Evolutionary conservation across 768 basidiomycete species (phyloP), one percentile per base, ranked within the genome.

Genomic region (Gymnopilus dilepis): DNA sequence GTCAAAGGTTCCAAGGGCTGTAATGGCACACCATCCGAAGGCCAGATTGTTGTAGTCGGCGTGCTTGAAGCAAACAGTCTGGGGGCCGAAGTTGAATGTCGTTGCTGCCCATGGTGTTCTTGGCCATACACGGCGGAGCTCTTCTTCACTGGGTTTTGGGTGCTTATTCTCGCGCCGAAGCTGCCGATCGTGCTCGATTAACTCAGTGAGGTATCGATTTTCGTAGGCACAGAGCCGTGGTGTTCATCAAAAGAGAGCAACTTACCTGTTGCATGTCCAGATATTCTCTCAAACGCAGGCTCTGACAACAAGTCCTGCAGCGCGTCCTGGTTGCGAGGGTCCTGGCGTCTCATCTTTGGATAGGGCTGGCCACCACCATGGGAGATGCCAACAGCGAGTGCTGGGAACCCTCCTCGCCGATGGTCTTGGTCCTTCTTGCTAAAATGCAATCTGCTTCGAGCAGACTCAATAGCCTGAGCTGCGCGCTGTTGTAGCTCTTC

Each of bases 21-120:
- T 61, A 17, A 65, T 52, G 15, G 48, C 40, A 47, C 77, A 81
- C 66, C 72, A 69, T 0, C 77, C 76, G 33, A 62, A 69, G 0
- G 75, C 64, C 0, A 73, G 56, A 45, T 81, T 80, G 4, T 47
- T 56, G 22, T 22, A 48, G 41, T 81, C 77, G 0, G 63, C 63
- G 19, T 77, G 77, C 34, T 54, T 47, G 28, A 21, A 45, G 57
- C 60, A 58, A 31, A 13, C 28, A 21, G 43, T 61, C 19, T 22
- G 26, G 11, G 28, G 56, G 3, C 56, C 43, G 28, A 61, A 58
- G 34, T 65, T 65, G 22, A 51, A 54, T 7, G 52, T 48, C 4
- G 51, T 33, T 2, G 56, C 53, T 3, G 56, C 43, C 41, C 56
- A 64, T 4, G 50, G 37, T 4, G 50, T 58, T 6, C 4, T 42